Base-by-base conservation (phyloP, 768 basidiomycete species). In the Daedalea quercina region DNA sequence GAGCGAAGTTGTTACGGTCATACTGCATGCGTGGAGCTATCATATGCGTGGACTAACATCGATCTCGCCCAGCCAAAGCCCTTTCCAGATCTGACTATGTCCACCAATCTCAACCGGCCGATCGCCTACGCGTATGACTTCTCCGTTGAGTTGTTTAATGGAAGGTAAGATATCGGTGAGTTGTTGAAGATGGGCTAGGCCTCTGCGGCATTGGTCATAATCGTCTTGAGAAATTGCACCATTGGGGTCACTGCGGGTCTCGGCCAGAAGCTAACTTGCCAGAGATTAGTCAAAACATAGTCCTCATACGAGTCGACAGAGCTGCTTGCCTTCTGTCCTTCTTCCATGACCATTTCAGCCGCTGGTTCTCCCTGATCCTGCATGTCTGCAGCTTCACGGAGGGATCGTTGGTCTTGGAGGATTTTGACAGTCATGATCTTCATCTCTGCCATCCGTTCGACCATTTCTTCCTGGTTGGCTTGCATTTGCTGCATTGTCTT, bases 21-120 rank as follows among this genome's bases (percentile, higher is more conserved):
- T 31, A 11, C 28, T 31, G 28, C 28, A 31, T 31, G 11, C 6
- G 28, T 31, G 28, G 11, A 11, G 11, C 28, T 31, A 11, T 31
- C 28, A 31, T n/a, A n/a, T n/a, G n/a, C n/a, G n/a, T n/a, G n/a
- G n/a, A 6, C n/a, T 37, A 34, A 51, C 17, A 52, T 76, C 80
- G 68, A 76, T 79, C 56, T 71, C 71, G n/a, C 70, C 75, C 13
- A 82, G 60, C 82, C 81, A 83, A 26, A 59, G 67, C 17, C 81
- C 82, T 52, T 73, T 61, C 67, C 71, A 82, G 37, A 84, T 72
- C 49, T 81, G 75, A 59, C 78, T 80, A 54, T 78, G 78, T 20
- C 70, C 70, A 24, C 82, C 81, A 43, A 76, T 76, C 15, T 75
- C 75, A 40, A 77, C 61, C 7, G 80, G 63, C n/a, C 68, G 49